These are phyloP conservation scores for Stephania yunnanensis DNA, from an alignment of 164 flowering plant genomes.

Conservation along the genomic window DNA sequence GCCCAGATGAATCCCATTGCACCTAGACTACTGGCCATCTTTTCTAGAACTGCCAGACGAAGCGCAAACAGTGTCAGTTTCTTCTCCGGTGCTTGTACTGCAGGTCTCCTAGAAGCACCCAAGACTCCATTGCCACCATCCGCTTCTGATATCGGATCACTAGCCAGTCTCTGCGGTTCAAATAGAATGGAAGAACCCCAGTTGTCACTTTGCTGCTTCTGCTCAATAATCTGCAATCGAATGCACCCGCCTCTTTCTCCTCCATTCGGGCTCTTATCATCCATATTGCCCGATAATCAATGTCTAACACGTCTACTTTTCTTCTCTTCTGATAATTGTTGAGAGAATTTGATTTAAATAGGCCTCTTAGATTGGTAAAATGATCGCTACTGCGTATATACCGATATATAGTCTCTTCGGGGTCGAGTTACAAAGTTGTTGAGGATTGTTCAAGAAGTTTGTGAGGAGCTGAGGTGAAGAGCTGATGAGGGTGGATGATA, in stretches of 20 bases:
- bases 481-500: background rate
- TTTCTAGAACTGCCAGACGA: conserved; percentile 71
- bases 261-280: conserved; percentile 4
- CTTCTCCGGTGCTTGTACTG: conserved; percentile 67
- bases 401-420: background rate
- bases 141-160: conserved; percentile 24
- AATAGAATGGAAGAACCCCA: conserved; percentile 29
- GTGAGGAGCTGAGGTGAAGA: background rate
- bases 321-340: background rate
- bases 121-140: conserved; percentile 36
- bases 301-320: background rate
- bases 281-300: conserved; percentile 18
- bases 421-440: background rate
- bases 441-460: background rate
- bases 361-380: background rate
- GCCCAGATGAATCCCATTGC: conserved; percentile 96
- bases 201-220: conserved; percentile 19
- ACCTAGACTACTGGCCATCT: conserved; percentile 82
- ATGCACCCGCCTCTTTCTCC: conserved; percentile 23
- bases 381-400: background rate
- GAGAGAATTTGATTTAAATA: background rate
- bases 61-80: conserved; percentile 90
- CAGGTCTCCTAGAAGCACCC: conserved; percentile 11
- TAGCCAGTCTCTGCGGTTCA: conserved; percentile 26
- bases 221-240: conserved; percentile 31